Percentiles rank a stretch among this genome's conserved stretches.
Conservation (phyloP, 352 stramenopile genomes). For the Thalassiosira livingstoniorum region DNA sequence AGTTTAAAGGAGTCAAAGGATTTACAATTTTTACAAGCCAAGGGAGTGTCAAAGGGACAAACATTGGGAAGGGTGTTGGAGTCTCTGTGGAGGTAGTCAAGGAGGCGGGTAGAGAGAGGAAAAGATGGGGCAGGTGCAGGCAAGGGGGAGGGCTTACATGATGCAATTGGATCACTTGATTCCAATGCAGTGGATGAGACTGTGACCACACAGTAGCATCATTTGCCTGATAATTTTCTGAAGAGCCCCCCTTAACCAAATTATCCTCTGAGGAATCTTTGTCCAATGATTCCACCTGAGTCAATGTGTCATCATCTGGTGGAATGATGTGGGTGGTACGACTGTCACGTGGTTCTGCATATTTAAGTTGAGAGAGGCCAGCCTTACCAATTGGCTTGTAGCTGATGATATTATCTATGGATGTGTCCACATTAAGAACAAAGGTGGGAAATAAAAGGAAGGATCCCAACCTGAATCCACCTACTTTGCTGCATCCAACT, state of each 20-base stretch:
- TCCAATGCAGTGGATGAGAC: not conserved
- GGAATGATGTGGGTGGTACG: not conserved
- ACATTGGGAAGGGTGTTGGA: not conserved
- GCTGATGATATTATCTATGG: slow-evolving; percentile 13
- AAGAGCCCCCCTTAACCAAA: not conserved
- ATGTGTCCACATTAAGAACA: not conserved
- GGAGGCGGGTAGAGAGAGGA: no score
- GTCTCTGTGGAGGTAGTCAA: not conserved
- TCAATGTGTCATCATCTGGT: not conserved
- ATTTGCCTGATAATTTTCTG: no score
- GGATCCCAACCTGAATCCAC: not conserved
- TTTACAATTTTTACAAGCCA: not conserved
- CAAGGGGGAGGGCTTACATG: not conserved
- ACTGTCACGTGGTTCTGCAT: not conserved
- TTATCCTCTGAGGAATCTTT: not conserved
- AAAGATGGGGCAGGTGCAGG: not conserved
- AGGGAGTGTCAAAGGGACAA: not conserved
- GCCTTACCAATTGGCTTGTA: slow-evolving; percentile 3
- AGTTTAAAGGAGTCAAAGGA: not conserved
- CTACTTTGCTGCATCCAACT: not conserved
- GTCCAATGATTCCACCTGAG: not conserved
- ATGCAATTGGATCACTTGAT: not conserved
- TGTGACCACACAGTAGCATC: no score
- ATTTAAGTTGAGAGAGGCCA: not conserved
- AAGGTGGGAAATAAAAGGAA: not conserved